phyloP scores from a whole-genome alignment of 2,329 filamentous ascomycete genomes.

The Fusarium humuli region DNA sequence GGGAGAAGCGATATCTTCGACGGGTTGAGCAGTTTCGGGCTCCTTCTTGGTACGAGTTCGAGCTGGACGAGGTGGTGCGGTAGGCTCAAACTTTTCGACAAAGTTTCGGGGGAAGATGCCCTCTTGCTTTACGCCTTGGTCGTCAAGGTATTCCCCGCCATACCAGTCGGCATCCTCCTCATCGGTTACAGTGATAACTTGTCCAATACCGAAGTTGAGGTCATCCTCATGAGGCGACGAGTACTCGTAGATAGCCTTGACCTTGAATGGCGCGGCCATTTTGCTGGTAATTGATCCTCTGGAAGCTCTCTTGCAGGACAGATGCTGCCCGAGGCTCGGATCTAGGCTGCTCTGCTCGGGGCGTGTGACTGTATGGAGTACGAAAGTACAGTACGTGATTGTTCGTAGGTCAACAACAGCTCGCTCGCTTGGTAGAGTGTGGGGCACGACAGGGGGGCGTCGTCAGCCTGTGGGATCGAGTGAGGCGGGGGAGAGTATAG shows the following conservation, averaged over 20 bases:
- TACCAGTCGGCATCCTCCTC: slow-evolving; percentile 97
- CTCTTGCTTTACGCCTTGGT: slow-evolving; percentile 77
- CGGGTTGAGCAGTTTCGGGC: slow-evolving; percentile 50
- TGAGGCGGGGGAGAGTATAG: slow-evolving; percentile 38
- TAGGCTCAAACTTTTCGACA: slow-evolving; percentile 94
- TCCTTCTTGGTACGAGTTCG: slow-evolving; percentile 77
- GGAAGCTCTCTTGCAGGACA: slow-evolving; percentile 46
- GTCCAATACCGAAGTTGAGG: slow-evolving; percentile 84
- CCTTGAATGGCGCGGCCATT: slow-evolving; percentile 87
- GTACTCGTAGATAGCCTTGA: slow-evolving; percentile 97
- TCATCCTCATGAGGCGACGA: slow-evolving; percentile 93
- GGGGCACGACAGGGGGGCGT: slow-evolving; percentile 49
- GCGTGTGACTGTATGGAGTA: slow-evolving; percentile 44
- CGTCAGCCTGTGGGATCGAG: slow-evolving; percentile 47
- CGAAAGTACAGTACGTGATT: slow-evolving; percentile 33
- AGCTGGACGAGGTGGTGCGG: slow-evolving; percentile 85
- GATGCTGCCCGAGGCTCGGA: slow-evolving; percentile 47
- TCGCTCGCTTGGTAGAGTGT: slow-evolving; percentile 45
- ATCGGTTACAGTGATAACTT: slow-evolving; percentile 93
- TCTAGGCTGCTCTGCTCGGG: slow-evolving; percentile 45
- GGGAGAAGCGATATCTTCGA: slow-evolving; percentile 53
- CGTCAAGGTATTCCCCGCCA: slow-evolving; percentile 85
- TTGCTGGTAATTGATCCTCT: slow-evolving; percentile 52
- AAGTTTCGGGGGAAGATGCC: slow-evolving; percentile 97
- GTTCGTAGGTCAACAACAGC: slow-evolving; percentile 44